A percentile compares a stretch with the other conserved stretches of the same genome.
Conservation (phyloP, 306 rosid species). For the Inga laurina region DNA sequence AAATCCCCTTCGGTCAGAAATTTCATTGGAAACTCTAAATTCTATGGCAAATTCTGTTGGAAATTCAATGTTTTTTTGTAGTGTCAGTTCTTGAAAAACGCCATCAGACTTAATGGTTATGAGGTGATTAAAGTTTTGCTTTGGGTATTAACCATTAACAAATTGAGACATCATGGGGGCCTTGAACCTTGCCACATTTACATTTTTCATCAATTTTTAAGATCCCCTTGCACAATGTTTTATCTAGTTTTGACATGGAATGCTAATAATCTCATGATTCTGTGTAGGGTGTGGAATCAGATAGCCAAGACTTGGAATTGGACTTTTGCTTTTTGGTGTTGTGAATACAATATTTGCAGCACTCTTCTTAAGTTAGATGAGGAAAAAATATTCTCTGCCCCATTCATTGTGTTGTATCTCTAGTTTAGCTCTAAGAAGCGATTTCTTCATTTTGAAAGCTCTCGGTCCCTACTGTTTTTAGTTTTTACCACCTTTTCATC, state of each 20-base stretch:
- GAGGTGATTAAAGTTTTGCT: conserved; percentile 55
- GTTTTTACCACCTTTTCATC: conserved; percentile 5
- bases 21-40: too few relatives aligned
- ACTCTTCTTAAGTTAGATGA: conserved; percentile 67
- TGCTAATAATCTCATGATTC: conserved; percentile 30
- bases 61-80: conserved; percentile 90
- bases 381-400: conserved; percentile 16
- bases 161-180: conserved; percentile 20
- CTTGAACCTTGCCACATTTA: conserved; percentile 16
- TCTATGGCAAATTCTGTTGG: conserved; percentile 46
- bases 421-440: conserved; percentile 10
- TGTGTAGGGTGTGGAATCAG: conserved; percentile 85
- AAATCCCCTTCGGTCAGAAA: too few relatives aligned
- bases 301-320: conserved; percentile 89
- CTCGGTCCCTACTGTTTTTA: neutral
- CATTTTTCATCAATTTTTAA: conserved; percentile 21
- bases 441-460: neutral
- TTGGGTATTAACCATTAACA: conserved; percentile 5
- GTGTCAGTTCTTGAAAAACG: conserved; percentile 88
- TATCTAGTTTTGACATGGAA: neutral
- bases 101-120: conserved; percentile 86
- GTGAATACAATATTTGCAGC: conserved; percentile 99
- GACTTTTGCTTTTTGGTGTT: conserved; percentile 97
- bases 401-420: conserved; percentile 5
- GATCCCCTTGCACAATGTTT: neutral